A percentile compares a stretch with the other conserved stretches of the same genome.
These are phyloP conservation scores for Geotrichum fermentans DNA, from an alignment of 1,139 yeast species.

Conservation along the genomic window DNA sequence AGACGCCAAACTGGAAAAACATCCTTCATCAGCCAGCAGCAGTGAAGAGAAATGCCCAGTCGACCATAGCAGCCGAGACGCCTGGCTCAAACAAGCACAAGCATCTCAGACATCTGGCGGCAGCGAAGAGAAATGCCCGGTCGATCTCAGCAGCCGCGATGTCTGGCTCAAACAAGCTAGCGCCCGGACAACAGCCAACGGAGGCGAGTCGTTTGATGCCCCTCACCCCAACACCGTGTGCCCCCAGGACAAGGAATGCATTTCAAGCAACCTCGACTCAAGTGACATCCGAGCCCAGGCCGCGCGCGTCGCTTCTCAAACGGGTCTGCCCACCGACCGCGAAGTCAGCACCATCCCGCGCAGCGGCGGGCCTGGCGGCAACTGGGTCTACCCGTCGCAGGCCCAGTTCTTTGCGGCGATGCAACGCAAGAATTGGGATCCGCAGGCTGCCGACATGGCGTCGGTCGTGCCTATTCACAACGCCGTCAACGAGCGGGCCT, in stretches of 20 bases:
- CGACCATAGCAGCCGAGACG: constrained; percentile 42
- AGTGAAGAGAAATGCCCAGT: constrained; percentile 32
- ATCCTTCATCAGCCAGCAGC: background rate
- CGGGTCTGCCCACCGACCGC: constrained; percentile 46
- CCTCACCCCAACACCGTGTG: background rate
- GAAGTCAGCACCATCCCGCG: constrained; percentile 83
- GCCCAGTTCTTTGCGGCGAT: constrained; percentile 93
- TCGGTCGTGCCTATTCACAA: constrained; percentile 93
- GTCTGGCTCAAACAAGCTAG: constrained; percentile 48
- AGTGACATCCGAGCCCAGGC: constrained; percentile 25
- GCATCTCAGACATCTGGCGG: background rate
- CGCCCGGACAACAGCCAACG: constrained; percentile 17
- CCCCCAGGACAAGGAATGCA: constrained; percentile 24
- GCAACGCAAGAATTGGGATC: constrained; percentile 86
- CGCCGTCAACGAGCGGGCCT: constrained; percentile 87
- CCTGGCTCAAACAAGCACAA: constrained; percentile 43
- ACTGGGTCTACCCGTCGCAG: constrained; percentile 96
- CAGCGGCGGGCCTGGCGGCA: constrained; percentile 49
- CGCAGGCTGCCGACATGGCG: constrained; percentile 76
- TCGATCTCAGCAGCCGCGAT: constrained; percentile 41
- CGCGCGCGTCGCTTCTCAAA: constrained; percentile 39
- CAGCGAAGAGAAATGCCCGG: constrained; percentile 31
- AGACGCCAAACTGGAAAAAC: constrained; percentile 3
- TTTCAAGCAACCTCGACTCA: constrained; percentile 33
- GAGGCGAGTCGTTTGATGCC: constrained; percentile 21